Evolutionary conservation across 2,329 filamentous ascomycete species (phyloP).

Genomic region (Sphaerulina musiva): DNA sequence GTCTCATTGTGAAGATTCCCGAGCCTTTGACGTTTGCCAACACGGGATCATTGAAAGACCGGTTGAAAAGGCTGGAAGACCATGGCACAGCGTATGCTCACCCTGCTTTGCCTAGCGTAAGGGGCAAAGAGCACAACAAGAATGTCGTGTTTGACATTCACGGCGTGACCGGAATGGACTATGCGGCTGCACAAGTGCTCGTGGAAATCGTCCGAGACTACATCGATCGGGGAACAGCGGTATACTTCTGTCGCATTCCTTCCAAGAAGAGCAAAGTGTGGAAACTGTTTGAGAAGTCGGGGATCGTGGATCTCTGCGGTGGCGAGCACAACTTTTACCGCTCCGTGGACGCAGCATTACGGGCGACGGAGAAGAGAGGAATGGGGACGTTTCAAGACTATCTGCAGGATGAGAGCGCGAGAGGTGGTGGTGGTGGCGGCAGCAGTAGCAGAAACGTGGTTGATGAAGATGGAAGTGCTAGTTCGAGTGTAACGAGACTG

Average conservation of each 20-base stretch:
- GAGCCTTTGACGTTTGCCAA: slow-evolving; percentile 96
- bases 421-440: not conserved
- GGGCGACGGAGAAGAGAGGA: slow-evolving; percentile 63
- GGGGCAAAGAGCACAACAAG: slow-evolving; percentile 71
- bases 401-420: not conserved
- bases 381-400: slow-evolving; percentile 10
- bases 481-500: not conserved
- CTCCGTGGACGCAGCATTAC: slow-evolving; percentile 77
- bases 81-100: slow-evolving; percentile 84
- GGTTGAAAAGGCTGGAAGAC: slow-evolving; percentile 74
- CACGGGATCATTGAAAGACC: slow-evolving; percentile 77
- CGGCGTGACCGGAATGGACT: slow-evolving; percentile 91
- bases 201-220: slow-evolving; percentile 82
- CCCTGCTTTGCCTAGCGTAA: slow-evolving; percentile 74
- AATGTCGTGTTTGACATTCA: slow-evolving; percentile 97
- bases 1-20: slow-evolving; percentile 93
- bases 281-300: slow-evolving; percentile 65
- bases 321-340: slow-evolving; percentile 71
- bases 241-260: slow-evolving; percentile 63
- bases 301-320: slow-evolving; percentile 78
- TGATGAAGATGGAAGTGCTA: not conserved
- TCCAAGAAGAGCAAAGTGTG: slow-evolving; percentile 54
- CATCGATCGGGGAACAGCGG: slow-evolving; percentile 64
- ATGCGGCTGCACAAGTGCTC: slow-evolving; percentile 85
- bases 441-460: not conserved